Conservation (phyloP, 768 basidiomycete species). For the Megacollybia marginata region DNA sequence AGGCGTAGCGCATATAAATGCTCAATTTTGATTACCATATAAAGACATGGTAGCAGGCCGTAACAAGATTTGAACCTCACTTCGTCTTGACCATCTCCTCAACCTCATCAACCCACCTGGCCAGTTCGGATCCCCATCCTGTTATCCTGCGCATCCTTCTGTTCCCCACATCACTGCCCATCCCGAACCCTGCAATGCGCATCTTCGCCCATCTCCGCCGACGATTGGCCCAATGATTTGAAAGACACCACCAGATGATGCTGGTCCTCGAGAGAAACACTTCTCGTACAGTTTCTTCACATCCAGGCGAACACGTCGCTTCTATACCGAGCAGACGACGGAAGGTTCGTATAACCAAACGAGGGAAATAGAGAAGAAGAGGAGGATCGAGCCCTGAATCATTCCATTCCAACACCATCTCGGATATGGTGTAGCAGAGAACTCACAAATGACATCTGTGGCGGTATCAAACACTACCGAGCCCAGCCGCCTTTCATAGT, state of each 20-base stretch:
- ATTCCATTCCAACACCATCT: neutral
- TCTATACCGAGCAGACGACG: constrained; percentile 29
- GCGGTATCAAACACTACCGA: constrained; percentile 26
- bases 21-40: too few relatives aligned
- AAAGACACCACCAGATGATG: constrained; percentile 45
- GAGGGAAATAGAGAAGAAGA: constrained; percentile 51
- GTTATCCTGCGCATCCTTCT: constrained; percentile 42
- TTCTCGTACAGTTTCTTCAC: constrained; percentile 30
- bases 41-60: too few relatives aligned
- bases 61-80: too few relatives aligned
- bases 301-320: constrained; percentile 41
- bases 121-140: constrained; percentile 40
- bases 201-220: constrained; percentile 18
- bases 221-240: constrained; percentile 29
- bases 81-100: constrained; percentile 16
- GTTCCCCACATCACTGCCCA: constrained; percentile 18
- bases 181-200: constrained; percentile 22
- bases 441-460: constrained; percentile 50
- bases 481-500: constrained; percentile 25
- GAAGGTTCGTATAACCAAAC: constrained; percentile 47
- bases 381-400: constrained; percentile 62
- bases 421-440: neutral
- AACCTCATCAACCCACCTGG: constrained; percentile 32
- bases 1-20: too few relatives aligned
- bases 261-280: constrained; percentile 42